Conservation (phyloP, 305 asterid genomes). For the Ilex paraguariensis region DNA sequence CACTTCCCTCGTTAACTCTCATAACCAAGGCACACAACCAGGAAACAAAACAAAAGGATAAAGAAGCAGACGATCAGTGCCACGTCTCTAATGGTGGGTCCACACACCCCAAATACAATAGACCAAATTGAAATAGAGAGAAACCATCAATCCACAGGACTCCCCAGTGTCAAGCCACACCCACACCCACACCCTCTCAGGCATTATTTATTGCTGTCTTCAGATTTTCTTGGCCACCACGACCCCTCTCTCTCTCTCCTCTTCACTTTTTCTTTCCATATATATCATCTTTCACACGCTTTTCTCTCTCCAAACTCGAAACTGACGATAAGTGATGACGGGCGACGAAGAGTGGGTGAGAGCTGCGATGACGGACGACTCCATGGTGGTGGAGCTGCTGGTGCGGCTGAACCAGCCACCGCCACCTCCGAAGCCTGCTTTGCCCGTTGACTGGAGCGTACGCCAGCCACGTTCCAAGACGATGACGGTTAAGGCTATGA, state of each 20-base stretch:
- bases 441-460: slow-evolving; percentile 66
- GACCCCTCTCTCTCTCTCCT: slow-evolving; percentile 18
- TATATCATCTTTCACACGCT: slow-evolving; percentile 5
- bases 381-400: slow-evolving; percentile 66
- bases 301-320: slow-evolving; percentile 7
- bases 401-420: slow-evolving; percentile 32
- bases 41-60: too few relatives aligned
- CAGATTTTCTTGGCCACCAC: slow-evolving; percentile 54
- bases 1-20: too few relatives aligned
- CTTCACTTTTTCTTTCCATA: background rate
- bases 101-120: too few relatives aligned
- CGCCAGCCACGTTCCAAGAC: slow-evolving; percentile 73
- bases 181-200: too few relatives aligned
- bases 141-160: too few relatives aligned
- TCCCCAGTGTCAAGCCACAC: too few relatives aligned
- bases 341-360: slow-evolving; percentile 65
- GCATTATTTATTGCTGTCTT: background rate
- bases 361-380: slow-evolving; percentile 58
- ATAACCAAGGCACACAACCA: too few relatives aligned
- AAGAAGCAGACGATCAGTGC: too few relatives aligned
- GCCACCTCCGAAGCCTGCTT: slow-evolving; percentile 12
- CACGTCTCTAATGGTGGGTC: too few relatives aligned
- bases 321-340: slow-evolving; percentile 24
- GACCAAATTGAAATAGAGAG: too few relatives aligned
- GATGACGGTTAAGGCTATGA: slow-evolving; percentile 20